Evolutionary conservation across 768 basidiomycete species (phyloP).

Genomic region (Tephrocybe sp.): DNA sequence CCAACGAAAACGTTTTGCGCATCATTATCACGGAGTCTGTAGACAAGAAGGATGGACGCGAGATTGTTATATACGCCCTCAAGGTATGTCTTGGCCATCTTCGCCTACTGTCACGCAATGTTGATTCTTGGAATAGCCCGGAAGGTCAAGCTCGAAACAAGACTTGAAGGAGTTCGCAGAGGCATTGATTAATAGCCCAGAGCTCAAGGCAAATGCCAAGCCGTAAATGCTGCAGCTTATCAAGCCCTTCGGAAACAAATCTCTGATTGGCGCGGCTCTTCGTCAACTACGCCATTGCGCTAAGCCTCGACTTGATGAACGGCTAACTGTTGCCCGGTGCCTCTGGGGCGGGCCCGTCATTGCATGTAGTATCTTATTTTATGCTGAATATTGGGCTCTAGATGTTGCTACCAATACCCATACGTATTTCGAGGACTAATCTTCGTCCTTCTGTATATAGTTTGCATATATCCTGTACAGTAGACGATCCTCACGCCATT

Average conservation of each 20-base stretch:
- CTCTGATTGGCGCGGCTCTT: no score
- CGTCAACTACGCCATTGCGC: no score
- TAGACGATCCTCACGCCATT: no score
- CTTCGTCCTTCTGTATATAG: no score
- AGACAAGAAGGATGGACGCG: constrained; percentile 27
- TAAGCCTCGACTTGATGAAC: no score
- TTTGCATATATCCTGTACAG: no score
- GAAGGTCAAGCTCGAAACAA: constrained; percentile 47
- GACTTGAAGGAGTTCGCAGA: constrained; percentile 57
- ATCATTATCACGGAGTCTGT: constrained; percentile 52
- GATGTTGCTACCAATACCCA: no score
- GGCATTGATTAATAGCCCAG: constrained; percentile 40
- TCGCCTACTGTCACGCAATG: constrained; percentile 13
- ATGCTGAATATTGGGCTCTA: no score
- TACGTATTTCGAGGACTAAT: no score
- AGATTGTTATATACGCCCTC: constrained; percentile 62
- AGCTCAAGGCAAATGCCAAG: constrained; percentile 17
- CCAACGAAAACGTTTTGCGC: constrained; percentile 54
- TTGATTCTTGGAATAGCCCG: constrained; percentile 28
- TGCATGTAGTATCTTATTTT: no score
- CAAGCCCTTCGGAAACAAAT: no score
- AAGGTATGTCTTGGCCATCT: constrained; percentile 42
- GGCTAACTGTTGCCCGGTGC: background rate
- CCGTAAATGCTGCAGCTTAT: background rate
- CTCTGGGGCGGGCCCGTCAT: background rate